phyloP scores from a whole-genome alignment of 2,329 filamentous ascomycete species.

The Ilyonectria mors-panacis region DNA sequence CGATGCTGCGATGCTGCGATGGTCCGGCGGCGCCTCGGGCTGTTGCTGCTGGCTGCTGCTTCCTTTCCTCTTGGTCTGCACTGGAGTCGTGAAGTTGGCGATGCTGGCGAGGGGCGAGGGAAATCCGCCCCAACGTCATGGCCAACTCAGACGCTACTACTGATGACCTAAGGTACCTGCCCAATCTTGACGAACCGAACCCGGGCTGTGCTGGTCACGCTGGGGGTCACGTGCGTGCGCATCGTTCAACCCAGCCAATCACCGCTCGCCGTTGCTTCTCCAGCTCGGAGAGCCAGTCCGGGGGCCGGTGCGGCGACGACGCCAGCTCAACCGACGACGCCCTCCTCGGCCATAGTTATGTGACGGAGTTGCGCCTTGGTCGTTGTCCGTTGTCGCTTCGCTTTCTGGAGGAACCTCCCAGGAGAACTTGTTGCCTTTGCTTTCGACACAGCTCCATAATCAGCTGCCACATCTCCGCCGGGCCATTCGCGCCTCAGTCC shows the following conservation, averaged over 20 bases:
- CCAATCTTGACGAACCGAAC: conserved; percentile 9
- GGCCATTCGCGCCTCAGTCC: neutral
- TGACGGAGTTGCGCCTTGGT: conserved; percentile 28
- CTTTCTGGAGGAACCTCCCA: neutral
- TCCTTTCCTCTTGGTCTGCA: conserved; percentile 6
- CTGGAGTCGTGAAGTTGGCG: conserved; percentile 21
- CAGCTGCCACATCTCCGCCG: neutral
- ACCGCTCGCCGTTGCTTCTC: conserved; percentile 34
- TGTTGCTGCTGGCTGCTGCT: conserved; percentile 8
- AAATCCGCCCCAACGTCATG: conserved; percentile 27
- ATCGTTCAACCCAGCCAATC: conserved; percentile 31
- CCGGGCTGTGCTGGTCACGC: conserved; percentile 13
- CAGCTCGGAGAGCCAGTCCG: conserved; percentile 37
- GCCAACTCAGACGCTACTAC: conserved; percentile 13
- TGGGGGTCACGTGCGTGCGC: conserved; percentile 30
- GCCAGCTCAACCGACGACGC: conserved; percentile 26
- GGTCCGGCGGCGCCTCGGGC: neutral
- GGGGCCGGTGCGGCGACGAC: conserved; percentile 39
- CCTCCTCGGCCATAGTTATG: conserved; percentile 32
- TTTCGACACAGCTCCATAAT: neutral
- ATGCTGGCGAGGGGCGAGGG: conserved; percentile 27
- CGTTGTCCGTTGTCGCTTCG: conserved; percentile 21
- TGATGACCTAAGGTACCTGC: conserved; percentile 31
- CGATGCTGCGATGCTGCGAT: neutral
- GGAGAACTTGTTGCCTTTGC: neutral